Evolutionary conservation across 2,329 filamentous ascomycete species (phyloP), one percentile per base, ranked within the genome.

Genomic region (Aspergillus quadricinctus): DNA sequence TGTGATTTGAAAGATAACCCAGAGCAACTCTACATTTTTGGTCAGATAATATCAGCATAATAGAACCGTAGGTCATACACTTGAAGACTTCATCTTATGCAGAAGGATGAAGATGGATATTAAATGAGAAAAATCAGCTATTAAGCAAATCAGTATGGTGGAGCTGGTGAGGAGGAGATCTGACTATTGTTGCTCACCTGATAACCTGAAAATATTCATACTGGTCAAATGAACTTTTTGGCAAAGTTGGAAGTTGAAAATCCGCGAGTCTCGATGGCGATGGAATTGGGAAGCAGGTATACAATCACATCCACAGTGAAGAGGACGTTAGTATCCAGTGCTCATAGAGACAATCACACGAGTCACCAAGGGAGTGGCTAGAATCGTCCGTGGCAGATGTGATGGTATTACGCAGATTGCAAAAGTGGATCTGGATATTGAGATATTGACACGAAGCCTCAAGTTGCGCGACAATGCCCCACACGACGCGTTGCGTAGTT

Each of bases 1-100:
- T 99, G 94, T 60, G 93, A 97, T 76, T 99, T 99, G 84, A 99
- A 97, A 17, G 94, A 99, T 76, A 99, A 93, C 67, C 94, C 94
- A 45, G 93, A 88, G 74, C 92, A 96, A 81, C 92, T 97, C 93
- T 97, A 53, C 31, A 45, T 58, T 27, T 43, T 23, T 23, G 19
- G 52, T 64, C 52, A 63, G 58, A 48, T 54, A 40, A 56, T 23
- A 14, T 21, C 37, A 21, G 23, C 23, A 5, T 28, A 41, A 21
- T 41, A 7, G 23, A 27, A 28, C 3, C 51, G 17, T 28, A 49
- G 35, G 21, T 75, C 86, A 60, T 81, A 97, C 93, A 72, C 90
- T 96, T 48, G 94, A 87, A 72, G 89, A 86, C 67, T 88, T 87
- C 92, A 99, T 99, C 82, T 99, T 99, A 74, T 96, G 92, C 61